Evolutionary conservation across 2,329 filamentous ascomycete genomes (phyloP).

Genomic region (Cladophialophora immunda): DNA sequence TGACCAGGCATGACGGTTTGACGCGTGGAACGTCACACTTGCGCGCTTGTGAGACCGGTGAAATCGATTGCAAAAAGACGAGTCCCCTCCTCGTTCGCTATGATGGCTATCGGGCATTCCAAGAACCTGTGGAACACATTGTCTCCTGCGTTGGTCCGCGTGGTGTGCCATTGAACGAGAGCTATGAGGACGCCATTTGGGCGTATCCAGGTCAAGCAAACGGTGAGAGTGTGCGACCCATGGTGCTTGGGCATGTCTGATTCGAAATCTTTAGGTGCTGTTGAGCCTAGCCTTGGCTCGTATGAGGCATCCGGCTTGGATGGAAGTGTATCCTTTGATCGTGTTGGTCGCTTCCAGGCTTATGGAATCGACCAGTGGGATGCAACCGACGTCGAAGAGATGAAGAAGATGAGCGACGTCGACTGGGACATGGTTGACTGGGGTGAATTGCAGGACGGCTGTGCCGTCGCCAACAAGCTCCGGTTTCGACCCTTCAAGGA

Average conservation of each 20-base stretch:
- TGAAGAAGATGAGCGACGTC: slow-evolving; percentile 43
- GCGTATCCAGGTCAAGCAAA: slow-evolving; percentile 58
- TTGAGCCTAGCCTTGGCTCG: slow-evolving; percentile 63
- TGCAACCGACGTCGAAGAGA: slow-evolving; percentile 41
- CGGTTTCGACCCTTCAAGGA: slow-evolving; percentile 58
- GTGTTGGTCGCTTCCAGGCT: slow-evolving; percentile 73
- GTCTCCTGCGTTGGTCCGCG: slow-evolving; percentile 71
- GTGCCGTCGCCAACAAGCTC: slow-evolving; percentile 70
- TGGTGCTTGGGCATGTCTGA: slow-evolving; percentile 17
- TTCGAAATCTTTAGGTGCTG: slow-evolving; percentile 33
- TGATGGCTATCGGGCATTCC: slow-evolving; percentile 38
- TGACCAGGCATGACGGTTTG: slow-evolving; percentile 39
- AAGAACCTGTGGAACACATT: slow-evolving; percentile 45
- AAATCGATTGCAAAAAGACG: slow-evolving; percentile 39
- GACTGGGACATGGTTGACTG: slow-evolving; percentile 74
- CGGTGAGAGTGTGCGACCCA: slow-evolving; percentile 31
- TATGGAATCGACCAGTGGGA: slow-evolving; percentile 52
- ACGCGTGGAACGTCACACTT: slow-evolving; percentile 39
- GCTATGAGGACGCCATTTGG: slow-evolving; percentile 68
- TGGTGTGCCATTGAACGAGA: slow-evolving; percentile 60
- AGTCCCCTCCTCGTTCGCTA: slow-evolving; percentile 40
- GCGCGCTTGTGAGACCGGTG: slow-evolving; percentile 34
- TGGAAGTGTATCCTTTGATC: slow-evolving; percentile 72
- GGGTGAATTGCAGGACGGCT: slow-evolving; percentile 75
- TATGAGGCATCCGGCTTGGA: slow-evolving; percentile 70